Percentiles rank a stretch among this genome's conserved stretches.
phyloP scores from a whole-genome alignment of 139 green algal genomes.

The Chlamydomonas applanata region DNA sequence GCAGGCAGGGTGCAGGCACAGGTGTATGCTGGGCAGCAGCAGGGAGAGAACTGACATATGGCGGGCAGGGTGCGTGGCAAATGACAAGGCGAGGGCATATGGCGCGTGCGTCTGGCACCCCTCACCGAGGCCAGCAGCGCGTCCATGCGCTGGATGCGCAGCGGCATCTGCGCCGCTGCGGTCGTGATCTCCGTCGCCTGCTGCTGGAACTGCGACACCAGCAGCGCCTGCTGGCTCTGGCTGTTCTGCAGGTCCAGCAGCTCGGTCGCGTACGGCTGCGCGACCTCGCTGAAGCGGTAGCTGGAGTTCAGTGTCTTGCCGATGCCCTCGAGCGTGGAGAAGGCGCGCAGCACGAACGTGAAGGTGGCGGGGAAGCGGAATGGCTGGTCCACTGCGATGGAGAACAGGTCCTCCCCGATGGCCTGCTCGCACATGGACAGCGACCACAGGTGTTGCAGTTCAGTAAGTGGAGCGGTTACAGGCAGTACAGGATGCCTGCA shows the following conservation, averaged over 20 bases:
- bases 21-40: too few species aligned
- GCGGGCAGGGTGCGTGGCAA: too few species aligned
- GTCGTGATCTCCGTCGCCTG: constrained; percentile 59
- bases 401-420: constrained; percentile 87
- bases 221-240: constrained; percentile 18
- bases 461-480: neutral
- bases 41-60: too few species aligned
- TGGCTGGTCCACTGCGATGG: constrained; percentile 80
- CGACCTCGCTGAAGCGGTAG: constrained; percentile 70
- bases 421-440: constrained; percentile 13
- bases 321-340: constrained; percentile 78
- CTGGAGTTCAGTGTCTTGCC: constrained; percentile 51
- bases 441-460: neutral
- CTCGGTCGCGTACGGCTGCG: constrained; percentile 69
- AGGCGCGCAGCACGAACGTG: constrained; percentile 86
- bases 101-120: too few species aligned
- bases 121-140: neutral
- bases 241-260: constrained; percentile 44
- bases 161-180: constrained; percentile 69
- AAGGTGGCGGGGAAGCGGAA: constrained; percentile 88
- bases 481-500: neutral
- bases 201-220: constrained; percentile 43
- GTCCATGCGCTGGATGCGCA: constrained; percentile 64
- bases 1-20: too few species aligned
- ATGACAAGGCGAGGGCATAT: too few species aligned